Percentiles rank a stretch among this genome's conserved stretches.
phyloP scores from a whole-genome alignment of 176 grass and related monocot species.

The Musa schizocarpa region DNA sequence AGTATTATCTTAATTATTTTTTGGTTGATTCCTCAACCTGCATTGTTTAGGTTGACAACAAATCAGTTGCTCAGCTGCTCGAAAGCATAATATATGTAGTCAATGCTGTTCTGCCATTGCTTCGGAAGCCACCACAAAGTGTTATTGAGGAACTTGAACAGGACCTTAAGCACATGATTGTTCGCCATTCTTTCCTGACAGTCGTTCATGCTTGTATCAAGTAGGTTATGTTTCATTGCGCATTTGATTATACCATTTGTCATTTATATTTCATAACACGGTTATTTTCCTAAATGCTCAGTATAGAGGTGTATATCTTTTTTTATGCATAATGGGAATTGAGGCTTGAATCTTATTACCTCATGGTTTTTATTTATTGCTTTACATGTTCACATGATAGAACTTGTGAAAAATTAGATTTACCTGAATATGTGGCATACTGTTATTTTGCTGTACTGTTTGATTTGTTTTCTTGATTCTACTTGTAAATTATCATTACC shows the following conservation, averaged over 20 bases:
- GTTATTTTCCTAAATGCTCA: conserved; percentile 3
- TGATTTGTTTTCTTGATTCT: too few relatives aligned
- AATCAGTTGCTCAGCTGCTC: conserved; percentile 76
- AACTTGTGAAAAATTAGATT: too few relatives aligned
- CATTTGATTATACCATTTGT: conserved; percentile 7
- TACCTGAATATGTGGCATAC: too few relatives aligned
- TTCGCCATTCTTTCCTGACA: conserved; percentile 89
- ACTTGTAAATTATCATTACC: too few relatives aligned
- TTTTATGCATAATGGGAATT: not conserved
- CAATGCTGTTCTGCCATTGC: conserved; percentile 86
- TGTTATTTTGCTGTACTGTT: too few relatives aligned
- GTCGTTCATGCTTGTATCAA: conserved; percentile 99
- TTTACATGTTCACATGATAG: too few relatives aligned
- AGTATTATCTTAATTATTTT: not conserved
- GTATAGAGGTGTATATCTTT: not conserved
- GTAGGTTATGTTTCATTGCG: conserved; percentile 33
- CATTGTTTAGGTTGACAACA: conserved; percentile 63
- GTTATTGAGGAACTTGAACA: conserved; percentile 92
- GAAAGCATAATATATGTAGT: conserved; percentile 98
- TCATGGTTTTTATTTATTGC: too few relatives aligned
- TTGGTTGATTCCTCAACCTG: conserved; percentile 17
- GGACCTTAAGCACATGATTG: conserved; percentile 96
- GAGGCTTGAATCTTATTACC: too few relatives aligned
- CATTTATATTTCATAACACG: not conserved
- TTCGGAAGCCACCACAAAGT: conserved; percentile 74